Evolutionary conservation across 345 rosid genomes (phyloP), one percentile per base, ranked within the genome.

Genomic region (Raphanus sativus): DNA sequence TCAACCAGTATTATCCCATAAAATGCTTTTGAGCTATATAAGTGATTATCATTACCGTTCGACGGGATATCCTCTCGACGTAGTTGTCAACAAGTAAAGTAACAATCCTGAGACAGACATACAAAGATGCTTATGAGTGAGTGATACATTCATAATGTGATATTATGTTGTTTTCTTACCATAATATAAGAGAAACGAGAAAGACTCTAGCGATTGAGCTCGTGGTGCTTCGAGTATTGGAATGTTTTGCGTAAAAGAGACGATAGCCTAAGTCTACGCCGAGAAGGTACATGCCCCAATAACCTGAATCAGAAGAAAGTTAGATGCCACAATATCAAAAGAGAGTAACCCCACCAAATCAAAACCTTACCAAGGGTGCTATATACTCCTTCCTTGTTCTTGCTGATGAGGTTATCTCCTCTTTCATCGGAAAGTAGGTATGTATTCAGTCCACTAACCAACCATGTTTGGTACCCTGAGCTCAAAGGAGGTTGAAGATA

Each of bases 251-350:
- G n/a, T 86, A 92, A 66, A 92, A 89, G 73, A 92, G 89, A 84
- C 79, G 80, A 84, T 86, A 74, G 50, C 98, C 92, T 64, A 92
- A 86, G 84, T 85, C 85, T 81, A 90, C 90, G 15, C 90, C 94
- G 36, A 95, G 70, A 75, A 95, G 99, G 84, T 95, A 90, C 87
- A 95, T 78, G 5, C 94, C 91, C 99, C 97, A 95, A 73, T 92
- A 88, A 77, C 99, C 99, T 92, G 83, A 24, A 86, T 75, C 40
- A 62, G 36, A 30, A 73, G 74, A 48, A 34, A 74, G 4, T 74
- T 61, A 74, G 42, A 29, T 9, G 16, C 45, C 12, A 8, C 16
- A 4, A 29, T 21, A 71, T 21, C 61, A 17, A 38, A 38, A 32
- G 69, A 17, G 42, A 58, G 11, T 25, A 50, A 40, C n/a, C 8